Percentiles rank a stretch among this genome's conserved stretches.
Conservation (phyloP, 2,329 filamentous ascomycete genomes). For the Cercospora nicotianae region DNA sequence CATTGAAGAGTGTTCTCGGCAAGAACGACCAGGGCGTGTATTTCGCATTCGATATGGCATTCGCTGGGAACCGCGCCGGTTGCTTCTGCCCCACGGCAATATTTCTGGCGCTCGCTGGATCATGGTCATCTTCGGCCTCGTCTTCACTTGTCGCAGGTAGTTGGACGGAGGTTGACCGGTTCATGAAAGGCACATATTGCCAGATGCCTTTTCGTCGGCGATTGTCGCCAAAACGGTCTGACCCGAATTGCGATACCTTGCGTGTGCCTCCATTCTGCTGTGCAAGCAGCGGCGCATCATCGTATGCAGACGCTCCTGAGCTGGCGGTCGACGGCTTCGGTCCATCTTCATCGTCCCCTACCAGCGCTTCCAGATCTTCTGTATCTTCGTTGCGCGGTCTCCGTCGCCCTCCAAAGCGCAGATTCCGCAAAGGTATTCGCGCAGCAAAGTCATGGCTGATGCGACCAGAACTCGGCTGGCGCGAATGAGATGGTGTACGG, state of each 20-base stretch:
- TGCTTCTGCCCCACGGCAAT: constrained; percentile 76
- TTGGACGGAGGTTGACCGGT: constrained; percentile 26
- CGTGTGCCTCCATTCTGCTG: constrained; percentile 20
- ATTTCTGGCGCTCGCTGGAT: constrained; percentile 68
- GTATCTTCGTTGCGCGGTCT: constrained; percentile 56
- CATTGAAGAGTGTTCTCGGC: constrained; percentile 92
- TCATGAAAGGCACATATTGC: constrained; percentile 33
- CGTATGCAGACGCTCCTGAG: constrained; percentile 55
- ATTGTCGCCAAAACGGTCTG: constrained; percentile 22
- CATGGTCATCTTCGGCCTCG: constrained; percentile 50
- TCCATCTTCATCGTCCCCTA: constrained; percentile 56
- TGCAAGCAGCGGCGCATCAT: constrained; percentile 71
- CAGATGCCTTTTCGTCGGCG: constrained; percentile 25
- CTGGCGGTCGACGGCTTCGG: constrained; percentile 41
- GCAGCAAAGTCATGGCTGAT: constrained; percentile 45
- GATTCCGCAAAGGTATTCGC: constrained; percentile 68
- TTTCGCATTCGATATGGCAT: constrained; percentile 94
- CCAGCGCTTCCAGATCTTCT: constrained; percentile 63
- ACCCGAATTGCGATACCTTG: constrained; percentile 18
- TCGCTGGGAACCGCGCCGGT: constrained; percentile 76
- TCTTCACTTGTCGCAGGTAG: constrained; percentile 30
- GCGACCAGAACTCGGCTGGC: constrained; percentile 24
- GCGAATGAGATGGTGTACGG: constrained; percentile 20
- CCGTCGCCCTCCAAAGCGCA: constrained; percentile 51
- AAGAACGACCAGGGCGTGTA: constrained; percentile 95